phyloP scores from a whole-genome alignment of 2,329 filamentous ascomycete species.

The Fusarium irregulare region DNA sequence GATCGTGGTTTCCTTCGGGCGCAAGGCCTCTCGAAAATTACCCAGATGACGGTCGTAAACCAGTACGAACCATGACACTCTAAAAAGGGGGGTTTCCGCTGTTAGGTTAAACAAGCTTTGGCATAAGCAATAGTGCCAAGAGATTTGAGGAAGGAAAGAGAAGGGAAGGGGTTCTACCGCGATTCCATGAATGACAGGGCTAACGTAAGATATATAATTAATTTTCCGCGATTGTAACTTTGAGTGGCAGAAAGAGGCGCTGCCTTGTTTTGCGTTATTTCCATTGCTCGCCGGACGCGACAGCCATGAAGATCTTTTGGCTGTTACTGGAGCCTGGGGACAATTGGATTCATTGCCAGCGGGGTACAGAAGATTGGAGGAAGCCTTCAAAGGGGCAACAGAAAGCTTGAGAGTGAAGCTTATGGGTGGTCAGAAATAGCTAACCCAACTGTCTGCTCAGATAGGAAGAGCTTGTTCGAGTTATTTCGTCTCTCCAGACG shows the following conservation, averaged over 20 bases:
- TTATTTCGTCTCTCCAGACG: not conserved
- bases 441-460: too few species aligned
- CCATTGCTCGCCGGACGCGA: not conserved
- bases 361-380: conserved; percentile 1
- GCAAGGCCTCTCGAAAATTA: not conserved
- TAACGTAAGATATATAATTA: not conserved
- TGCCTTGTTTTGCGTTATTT: conserved; percentile 1
- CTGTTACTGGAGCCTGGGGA: not conserved
- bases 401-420: not conserved
- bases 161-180: not conserved
- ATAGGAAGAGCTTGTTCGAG: too few species aligned
- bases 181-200: not conserved
- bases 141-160: not conserved
- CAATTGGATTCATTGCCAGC: not conserved
- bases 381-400: not conserved
- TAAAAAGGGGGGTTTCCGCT: not conserved
- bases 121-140: conserved; percentile 4
- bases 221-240: not conserved
- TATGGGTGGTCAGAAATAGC: not conserved
- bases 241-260: not conserved
- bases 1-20: not conserved
- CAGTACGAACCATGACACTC: conserved; percentile 2
- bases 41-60: conserved; percentile 1
- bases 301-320: not conserved
- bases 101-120: not conserved